Percentiles rank a stretch among this genome's conserved stretches.
These are phyloP conservation scores for Nicotiana undulata DNA, from an alignment of 257 asterid genomes.

Conservation along the genomic window DNA sequence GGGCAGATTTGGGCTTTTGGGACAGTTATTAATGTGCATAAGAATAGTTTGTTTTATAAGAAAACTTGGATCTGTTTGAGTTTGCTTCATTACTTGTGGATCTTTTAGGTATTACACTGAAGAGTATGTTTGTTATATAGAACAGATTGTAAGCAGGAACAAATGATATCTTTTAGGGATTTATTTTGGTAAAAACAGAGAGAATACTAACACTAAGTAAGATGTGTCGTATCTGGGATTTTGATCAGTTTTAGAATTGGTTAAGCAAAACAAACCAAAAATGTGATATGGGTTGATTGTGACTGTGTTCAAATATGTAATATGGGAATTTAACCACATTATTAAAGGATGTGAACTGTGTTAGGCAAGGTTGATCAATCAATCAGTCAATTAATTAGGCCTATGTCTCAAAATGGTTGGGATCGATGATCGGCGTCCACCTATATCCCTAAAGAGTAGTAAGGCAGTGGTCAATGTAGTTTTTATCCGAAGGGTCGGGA, in stretches of 20 bases:
- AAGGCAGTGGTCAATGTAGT: too few relatives aligned
- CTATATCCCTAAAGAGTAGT: too few relatives aligned
- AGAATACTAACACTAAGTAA: too few relatives aligned
- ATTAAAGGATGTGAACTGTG: background rate
- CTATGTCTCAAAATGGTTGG: background rate
- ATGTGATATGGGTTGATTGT: background rate
- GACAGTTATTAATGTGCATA: background rate
- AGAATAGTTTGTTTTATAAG: background rate
- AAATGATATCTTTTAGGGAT: too few relatives aligned
- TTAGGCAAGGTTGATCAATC: background rate
- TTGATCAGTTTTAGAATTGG: background rate
- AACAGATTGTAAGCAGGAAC: too few relatives aligned
- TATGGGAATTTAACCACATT: background rate
- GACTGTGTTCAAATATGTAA: background rate
- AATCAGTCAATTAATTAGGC: background rate
- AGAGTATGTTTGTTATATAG: background rate
- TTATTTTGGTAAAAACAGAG: too few relatives aligned
- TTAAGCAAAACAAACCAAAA: too few relatives aligned
- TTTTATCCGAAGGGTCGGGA: too few relatives aligned
- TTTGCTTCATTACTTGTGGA: background rate
- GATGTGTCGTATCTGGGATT: background rate
- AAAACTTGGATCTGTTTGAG: background rate
- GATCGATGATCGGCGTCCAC: too few relatives aligned
- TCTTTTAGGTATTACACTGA: background rate
- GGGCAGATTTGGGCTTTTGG: too few relatives aligned